Evolutionary conservation across 1,139 yeast species (phyloP), one percentile per base, ranked within the genome.

Genomic region (Debaryomyces udenii): DNA sequence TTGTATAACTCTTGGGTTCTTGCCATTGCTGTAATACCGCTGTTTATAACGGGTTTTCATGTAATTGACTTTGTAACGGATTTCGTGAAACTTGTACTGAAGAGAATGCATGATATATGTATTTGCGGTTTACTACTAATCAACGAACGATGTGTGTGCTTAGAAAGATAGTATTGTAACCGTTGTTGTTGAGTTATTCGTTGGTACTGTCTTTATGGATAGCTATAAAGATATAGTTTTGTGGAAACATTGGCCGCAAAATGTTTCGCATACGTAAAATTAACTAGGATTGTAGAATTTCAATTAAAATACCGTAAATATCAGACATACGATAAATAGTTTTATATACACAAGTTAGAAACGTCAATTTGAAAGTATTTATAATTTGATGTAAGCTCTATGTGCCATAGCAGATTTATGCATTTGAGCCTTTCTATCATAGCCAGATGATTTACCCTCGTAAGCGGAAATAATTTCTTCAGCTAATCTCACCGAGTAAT

Each of bases 371-470:
- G 20, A 13, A 20, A 17, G 26, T 13, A 4, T 31, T 35, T 53
- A 69, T 44, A 80, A 61, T 54, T 68, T 76, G 51, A 82, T 74
- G 61, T 80, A 83, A 45, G 93, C 83, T 81, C 94, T 83, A 61
- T 83, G 86, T 39, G 85, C 78, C 61, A 89, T 83, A 39, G 97
- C 96, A 46, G 80, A 70, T 68, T 84, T 88, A 66, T 91, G 98
- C 76, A 87, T 81, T 57, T 80, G 83, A 36, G 81, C 79, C 66
- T 83, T 83, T 72, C 86, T 90, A 47, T 88, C 97, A 62, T 81
- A 86, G 22, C 96, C 93, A 32, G 91, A 74, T 35, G 94, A 81
- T 59, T 81, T 81, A 40, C 96, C 96, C 54, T 80, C 82, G 53
- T 74, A 74, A 23, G 94, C 94, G 41, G 86, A 72, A 33, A 89